Base-by-base conservation (phyloP, 1,284 basidiomycete species). In the Trichosporon sp. region DNA sequence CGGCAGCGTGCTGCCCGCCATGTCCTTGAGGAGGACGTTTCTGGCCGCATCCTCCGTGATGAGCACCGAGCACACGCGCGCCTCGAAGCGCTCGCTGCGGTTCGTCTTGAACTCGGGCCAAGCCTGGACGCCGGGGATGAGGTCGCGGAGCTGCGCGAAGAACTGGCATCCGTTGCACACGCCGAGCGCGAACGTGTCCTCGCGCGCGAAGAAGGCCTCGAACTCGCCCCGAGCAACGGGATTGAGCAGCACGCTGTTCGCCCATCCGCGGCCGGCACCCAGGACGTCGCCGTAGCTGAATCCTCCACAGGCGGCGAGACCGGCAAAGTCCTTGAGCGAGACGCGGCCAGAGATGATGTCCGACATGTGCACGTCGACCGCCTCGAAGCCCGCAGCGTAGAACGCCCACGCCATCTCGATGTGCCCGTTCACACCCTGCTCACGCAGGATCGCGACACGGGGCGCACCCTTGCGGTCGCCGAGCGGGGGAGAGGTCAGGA, bases 161-260 rank as follows among this genome's bases (percentile, higher is more conserved):
- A 98, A 92, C 81, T 99, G 95, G 80, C 95, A 99, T 6, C 95
- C 95, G 77, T 99, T 99, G 83, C 96, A 99, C 29, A 99, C 93
- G 23, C 89, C 96, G 23, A 99, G 84, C 0, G 91, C 87, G 77
- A 98, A 99, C 0, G 92, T 92, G 73, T 89, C 84, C 16, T 85
- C 79, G 49, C 92, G 84, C 54, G 83, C 78, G 83, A 98, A 96
- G 85, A 98, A 99, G 13, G 79, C 80, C 10, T 82, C 75, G 78
- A 99, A 97, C 75, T 94, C 89, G 32, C 78, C 81, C 31, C 90
- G 84, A 2, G 92, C 91, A 2, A 78, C 82, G 31, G 84, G 81
- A 80, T 97, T 89, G 57, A 96, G 86, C 31, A 96, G 84, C 29
- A 94, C 89, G 16, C 93, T 94, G 77, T 95, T 89, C 6, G 95